These are phyloP conservation scores for Diaporthe batatas DNA, from an alignment of 2,329 filamentous ascomycete species.

Conservation along the genomic window DNA sequence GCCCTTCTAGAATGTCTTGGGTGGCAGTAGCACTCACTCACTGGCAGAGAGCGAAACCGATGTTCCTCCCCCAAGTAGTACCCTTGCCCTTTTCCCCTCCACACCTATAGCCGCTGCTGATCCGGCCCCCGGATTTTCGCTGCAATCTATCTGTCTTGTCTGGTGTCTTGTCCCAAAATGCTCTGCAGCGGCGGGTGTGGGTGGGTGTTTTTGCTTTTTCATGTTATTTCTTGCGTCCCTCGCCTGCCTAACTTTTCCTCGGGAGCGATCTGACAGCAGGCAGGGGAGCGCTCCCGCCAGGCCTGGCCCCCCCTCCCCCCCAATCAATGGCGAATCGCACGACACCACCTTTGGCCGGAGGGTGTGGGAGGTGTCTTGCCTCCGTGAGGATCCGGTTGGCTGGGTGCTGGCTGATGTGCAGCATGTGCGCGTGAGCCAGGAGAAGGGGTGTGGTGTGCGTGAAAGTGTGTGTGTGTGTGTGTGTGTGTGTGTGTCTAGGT, in stretches of 20 bases:
- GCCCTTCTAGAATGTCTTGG: conserved; percentile 33
- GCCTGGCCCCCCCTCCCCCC: neutral
- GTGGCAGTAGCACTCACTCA: neutral
- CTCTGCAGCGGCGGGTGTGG: neutral
- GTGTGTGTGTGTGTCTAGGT: no score
- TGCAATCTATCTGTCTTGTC: no score
- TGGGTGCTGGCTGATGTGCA: conserved; percentile 17
- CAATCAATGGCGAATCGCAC: conserved; percentile 24
- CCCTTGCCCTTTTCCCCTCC: neutral
- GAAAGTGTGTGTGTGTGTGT: neutral
- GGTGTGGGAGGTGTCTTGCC: conserved; percentile 2
- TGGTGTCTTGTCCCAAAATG: no score
- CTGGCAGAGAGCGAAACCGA: neutral
- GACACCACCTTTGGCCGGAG: neutral
- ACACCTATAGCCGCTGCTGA: conserved; percentile 7
- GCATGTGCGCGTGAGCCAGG: neutral
- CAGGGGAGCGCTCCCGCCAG: neutral
- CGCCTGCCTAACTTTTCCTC: neutral
- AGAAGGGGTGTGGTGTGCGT: neutral
- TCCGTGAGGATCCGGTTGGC: conserved; percentile 29
- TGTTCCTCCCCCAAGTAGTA: neutral
- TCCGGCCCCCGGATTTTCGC: conserved; percentile 27
- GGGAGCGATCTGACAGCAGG: conserved; percentile 12
- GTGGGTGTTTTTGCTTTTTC: conserved; percentile 17
- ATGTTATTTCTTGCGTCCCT: neutral